Conservation (phyloP, 2,329 filamentous ascomycete genomes). For the Bertia moriformis region DNA sequence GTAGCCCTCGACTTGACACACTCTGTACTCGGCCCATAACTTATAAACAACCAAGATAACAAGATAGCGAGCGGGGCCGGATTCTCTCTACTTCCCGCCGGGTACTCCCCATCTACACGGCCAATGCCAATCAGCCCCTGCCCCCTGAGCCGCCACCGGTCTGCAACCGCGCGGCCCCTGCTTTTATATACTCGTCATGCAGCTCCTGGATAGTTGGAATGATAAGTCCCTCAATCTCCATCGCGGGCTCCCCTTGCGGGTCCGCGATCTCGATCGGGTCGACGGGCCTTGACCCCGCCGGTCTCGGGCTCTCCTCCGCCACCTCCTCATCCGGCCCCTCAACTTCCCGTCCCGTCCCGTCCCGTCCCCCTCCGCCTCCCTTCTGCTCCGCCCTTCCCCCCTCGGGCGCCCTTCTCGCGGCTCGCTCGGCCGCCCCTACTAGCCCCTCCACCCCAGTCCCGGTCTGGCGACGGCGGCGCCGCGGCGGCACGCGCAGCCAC, state of each 20-base stretch:
- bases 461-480: constrained; percentile 8
- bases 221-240: constrained; percentile 60
- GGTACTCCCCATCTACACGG: too few species aligned
- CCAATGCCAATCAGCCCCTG: too few species aligned
- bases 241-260: constrained; percentile 29
- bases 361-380: too few species aligned
- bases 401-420: constrained; percentile 9
- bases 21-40: too few species aligned
- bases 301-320: too few species aligned
- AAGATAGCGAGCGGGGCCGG: too few species aligned
- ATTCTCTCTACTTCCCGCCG: too few species aligned
- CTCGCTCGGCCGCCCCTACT: constrained; percentile 7
- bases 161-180: too few species aligned
- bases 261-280: constrained; percentile 14
- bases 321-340: neutral
- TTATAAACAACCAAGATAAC: too few species aligned
- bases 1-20: too few species aligned
- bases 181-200: constrained; percentile 30
- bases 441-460: constrained; percentile 12
- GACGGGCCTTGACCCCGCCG: too few species aligned
- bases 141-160: too few species aligned
- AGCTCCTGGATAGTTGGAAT: constrained; percentile 51
- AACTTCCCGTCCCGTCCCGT: neutral
- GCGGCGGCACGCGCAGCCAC: constrained; percentile 36
- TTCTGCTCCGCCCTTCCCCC: constrained; percentile 8